Evolutionary conservation across 2,329 filamentous ascomycete genomes (phyloP).

Genomic region (Plectosphaerella cucumerina): DNA sequence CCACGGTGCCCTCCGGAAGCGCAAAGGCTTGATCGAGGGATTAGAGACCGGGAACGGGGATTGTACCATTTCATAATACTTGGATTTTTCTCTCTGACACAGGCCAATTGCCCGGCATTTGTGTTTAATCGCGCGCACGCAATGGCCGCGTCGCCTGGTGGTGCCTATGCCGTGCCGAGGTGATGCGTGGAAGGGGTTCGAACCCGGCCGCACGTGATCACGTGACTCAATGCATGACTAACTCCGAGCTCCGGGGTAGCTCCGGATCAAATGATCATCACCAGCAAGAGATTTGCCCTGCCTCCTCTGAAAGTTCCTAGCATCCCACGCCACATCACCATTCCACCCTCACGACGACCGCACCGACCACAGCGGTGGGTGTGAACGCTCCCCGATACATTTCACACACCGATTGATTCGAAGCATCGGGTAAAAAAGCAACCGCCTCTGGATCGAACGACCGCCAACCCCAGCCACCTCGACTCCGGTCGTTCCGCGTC

Average conservation of each 20-base stretch:
- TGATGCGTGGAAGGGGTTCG: neutral
- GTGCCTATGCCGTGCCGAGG: neutral
- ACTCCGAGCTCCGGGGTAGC: slow-evolving; percentile 4
- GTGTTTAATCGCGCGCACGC: neutral
- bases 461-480: neutral
- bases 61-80: too few relatives aligned
- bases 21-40: too few relatives aligned
- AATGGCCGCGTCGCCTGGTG: neutral
- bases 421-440: neutral
- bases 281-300: slow-evolving; percentile 2
- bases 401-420: neutral
- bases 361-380: neutral
- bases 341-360: neutral
- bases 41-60: too few relatives aligned
- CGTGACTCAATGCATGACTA: neutral
- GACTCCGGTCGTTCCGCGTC: slow-evolving; percentile 12
- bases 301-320: neutral
- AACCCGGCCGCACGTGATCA: neutral
- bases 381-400: neutral
- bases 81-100: too few relatives aligned
- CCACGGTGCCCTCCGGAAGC: too few relatives aligned
- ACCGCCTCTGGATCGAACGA: neutral
- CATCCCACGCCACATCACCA: neutral
- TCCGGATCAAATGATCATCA: slow-evolving; percentile 6
- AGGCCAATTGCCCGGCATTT: neutral